Evolutionary conservation across 202 grass and related monocot species (phyloP).

Genomic region (Zizania palustris): DNA sequence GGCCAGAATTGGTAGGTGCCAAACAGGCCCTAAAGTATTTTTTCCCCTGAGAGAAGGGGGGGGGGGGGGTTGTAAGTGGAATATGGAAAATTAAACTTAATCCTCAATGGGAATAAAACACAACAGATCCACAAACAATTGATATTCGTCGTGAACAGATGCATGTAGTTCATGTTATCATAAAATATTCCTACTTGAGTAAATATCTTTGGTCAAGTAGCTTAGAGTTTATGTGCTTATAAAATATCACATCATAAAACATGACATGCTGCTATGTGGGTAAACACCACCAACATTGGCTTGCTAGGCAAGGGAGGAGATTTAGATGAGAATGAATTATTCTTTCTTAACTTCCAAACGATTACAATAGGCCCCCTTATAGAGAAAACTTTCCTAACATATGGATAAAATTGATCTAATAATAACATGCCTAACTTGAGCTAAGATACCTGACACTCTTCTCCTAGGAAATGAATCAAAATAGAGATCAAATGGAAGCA

Average conservation of each 20-base stretch:
- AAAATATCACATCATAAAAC: conserved; percentile 24
- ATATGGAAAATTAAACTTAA: conserved; percentile 32
- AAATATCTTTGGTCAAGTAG: not conserved
- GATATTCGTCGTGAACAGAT: conserved; percentile 23
- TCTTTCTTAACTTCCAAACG: not conserved
- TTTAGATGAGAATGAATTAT: not conserved
- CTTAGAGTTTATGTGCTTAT: conserved; percentile 15
- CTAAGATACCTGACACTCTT: not conserved
- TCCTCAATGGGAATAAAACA: conserved; percentile 17
- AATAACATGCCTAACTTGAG: not conserved
- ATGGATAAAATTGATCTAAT: not conserved
- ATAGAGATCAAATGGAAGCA: not conserved
- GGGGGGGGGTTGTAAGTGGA: not conserved
- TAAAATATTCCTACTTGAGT: conserved; percentile 31
- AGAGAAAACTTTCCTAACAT: not conserved
- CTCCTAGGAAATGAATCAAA: not conserved
- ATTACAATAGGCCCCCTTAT: not conserved
- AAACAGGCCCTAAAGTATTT: not conserved
- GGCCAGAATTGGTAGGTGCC: no score
- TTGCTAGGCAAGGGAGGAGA: not conserved
- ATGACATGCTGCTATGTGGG: not conserved
- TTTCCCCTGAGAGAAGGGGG: no score
- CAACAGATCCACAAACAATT: conserved; percentile 17
- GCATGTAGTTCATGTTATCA: not conserved
- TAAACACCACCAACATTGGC: not conserved